Base-by-base conservation (phyloP, 345 rosid genomes). In the Populus davidiana region DNA sequence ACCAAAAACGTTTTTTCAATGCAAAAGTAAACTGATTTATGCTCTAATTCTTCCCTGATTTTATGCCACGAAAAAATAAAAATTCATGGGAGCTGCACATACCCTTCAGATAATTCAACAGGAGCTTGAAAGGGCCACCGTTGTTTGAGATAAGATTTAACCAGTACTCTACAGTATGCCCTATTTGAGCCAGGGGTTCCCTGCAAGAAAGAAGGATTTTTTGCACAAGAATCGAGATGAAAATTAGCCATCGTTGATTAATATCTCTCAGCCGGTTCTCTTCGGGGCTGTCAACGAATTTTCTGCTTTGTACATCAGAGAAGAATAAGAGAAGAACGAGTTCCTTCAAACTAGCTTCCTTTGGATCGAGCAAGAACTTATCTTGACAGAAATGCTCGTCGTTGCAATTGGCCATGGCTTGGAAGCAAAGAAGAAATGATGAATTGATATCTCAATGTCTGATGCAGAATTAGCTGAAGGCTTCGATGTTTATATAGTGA, bases 181-280 rank as follows among this genome's bases (percentile, higher is more conserved):
- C 82, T 2, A 49, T 5, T 3, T 10, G 52, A 18, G 73, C 75
- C 56, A 79, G 0, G 1, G 82, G 74, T 29, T n/a, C 16, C 50
- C 39, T 62, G 63, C 23, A 12, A 23, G 11, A 25, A 29, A 69
- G 70, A 16, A 75, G 38, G 39, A 79, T 17, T 50, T 74, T 74
- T 38, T 74, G 78, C 0, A 17, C 25, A 44, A 74, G 21, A 61
- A 79, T 36, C 13, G 82, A 79, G 20, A 69, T 69, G 74, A 79
- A 79, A 44, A 79, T 79, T 29, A 79, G 74, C 82, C 82, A 79
- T 70, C 82, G 68, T 3, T 62, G 50, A 18, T 38, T 47, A 62
- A 79, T 69, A 44, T 69, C 71, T 43, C n/a, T 10, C 1, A 5
- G 20, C 38, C 52, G 35, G 4, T 59, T 38, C 10, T 61, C 70